These are phyloP conservation scores for Termitomyces sp. DNA, from an alignment of 768 basidiomycete genomes.

Conservation along the genomic window DNA sequence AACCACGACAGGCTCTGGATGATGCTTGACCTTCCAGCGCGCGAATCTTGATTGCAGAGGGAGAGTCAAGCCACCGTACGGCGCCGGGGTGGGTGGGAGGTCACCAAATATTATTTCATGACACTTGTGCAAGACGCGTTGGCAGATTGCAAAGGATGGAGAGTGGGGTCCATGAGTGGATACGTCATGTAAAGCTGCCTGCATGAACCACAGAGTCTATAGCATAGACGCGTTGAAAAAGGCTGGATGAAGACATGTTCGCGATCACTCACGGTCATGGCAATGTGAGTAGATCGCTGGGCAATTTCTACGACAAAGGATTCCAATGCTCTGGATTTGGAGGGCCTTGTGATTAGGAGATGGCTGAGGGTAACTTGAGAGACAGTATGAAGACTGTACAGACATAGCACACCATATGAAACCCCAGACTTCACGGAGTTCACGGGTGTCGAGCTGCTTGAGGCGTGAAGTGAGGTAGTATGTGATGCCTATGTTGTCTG, in stretches of 20 bases:
- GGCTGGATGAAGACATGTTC: background rate
- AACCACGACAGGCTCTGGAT: constrained; percentile 71
- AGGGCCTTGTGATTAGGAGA: constrained; percentile 89
- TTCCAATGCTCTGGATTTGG: constrained; percentile 89
- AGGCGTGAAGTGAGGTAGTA: constrained; percentile 84
- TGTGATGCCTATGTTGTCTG: constrained; percentile 88
- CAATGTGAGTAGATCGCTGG: constrained; percentile 90
- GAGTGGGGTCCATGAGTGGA: constrained; percentile 55
- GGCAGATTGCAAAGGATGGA: constrained; percentile 85
- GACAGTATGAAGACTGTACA: constrained; percentile 1
- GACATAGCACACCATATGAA: constrained; percentile 67
- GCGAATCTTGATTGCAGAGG: constrained; percentile 46
- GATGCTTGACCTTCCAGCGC: constrained; percentile 66
- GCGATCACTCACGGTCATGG: constrained; percentile 76
- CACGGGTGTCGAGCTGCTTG: constrained; percentile 58
- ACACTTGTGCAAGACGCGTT: constrained; percentile 84
- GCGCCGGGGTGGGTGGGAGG: constrained; percentile 56
- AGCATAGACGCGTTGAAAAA: constrained; percentile 11
- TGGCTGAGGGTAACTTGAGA: constrained; percentile 53
- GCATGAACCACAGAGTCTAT: constrained; percentile 98
- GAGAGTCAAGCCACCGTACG: constrained; percentile 60
- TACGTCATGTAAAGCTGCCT: constrained; percentile 87
- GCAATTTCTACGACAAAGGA: constrained; percentile 88
- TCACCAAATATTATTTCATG: constrained; percentile 97
- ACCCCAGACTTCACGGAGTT: constrained; percentile 84